phyloP scores from a whole-genome alignment of 2,329 filamentous ascomycete genomes.

The Coniochaeta ligniaria region DNA sequence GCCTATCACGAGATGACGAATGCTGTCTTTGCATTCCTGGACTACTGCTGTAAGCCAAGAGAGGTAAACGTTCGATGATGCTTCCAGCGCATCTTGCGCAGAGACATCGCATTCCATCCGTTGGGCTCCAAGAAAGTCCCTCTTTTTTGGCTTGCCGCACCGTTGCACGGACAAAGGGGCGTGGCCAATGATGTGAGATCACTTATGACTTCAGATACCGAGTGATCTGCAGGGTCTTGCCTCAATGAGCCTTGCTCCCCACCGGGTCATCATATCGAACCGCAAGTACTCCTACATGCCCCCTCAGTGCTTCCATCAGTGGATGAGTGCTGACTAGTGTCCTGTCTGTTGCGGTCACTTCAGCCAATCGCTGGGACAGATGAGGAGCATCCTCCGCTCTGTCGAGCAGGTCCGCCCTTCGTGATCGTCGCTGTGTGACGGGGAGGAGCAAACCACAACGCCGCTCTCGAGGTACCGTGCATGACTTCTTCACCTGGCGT shows the following conservation, averaged over 20 bases:
- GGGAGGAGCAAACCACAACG: not conserved
- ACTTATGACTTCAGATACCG: not conserved
- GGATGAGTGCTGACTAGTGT: not conserved
- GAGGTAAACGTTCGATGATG: not conserved
- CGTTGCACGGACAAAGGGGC: not conserved
- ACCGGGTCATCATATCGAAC: not conserved
- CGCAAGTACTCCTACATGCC: not conserved
- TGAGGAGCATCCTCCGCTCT: not conserved
- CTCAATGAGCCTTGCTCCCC: not conserved
- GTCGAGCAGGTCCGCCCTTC: not conserved
- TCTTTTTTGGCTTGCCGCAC: not conserved
- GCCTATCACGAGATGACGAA: too few species aligned
- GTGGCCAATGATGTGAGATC: constrained; percentile 1
- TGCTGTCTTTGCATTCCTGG: not conserved
- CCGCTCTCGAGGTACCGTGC: not conserved
- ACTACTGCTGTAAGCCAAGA: not conserved
- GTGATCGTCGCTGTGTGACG: not conserved
- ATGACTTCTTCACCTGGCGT: not conserved
- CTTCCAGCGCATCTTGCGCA: not conserved
- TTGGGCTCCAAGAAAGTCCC: not conserved
- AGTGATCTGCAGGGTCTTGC: constrained; percentile 1
- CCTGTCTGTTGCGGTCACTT: not conserved
- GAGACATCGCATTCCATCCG: not conserved
- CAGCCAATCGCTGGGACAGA: not conserved
- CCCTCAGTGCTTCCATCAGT: not conserved